Percentiles rank a stretch among this genome's conserved stretches.
Conservation (phyloP, 345 rosid genomes). For the Jatropha curcas region DNA sequence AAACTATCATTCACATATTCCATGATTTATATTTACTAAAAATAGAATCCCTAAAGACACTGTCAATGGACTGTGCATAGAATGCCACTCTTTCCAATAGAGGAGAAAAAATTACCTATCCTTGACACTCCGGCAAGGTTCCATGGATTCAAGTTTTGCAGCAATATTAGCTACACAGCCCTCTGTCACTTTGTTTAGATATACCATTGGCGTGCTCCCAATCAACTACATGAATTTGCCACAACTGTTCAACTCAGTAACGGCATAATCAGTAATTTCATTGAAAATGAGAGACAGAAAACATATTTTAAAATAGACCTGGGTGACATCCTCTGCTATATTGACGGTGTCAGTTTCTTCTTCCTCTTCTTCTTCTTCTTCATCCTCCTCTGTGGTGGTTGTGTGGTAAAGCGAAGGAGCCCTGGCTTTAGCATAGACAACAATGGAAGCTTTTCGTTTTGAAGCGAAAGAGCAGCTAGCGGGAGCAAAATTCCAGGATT, state of each 20-base stretch:
- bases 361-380: conserved; percentile 21
- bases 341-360: conserved; percentile 47
- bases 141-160: conserved; percentile 98
- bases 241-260: conserved; percentile 34
- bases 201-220: conserved; percentile 89
- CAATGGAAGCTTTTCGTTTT: conserved; percentile 16
- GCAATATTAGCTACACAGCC: conserved; percentile 84
- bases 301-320: conserved; percentile 35
- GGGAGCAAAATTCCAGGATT: conserved; percentile 18
- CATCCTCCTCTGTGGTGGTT: conserved; percentile 26
- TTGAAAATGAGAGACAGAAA: not conserved
- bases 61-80: not conserved
- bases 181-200: conserved; percentile 75
- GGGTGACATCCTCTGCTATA: conserved; percentile 79
- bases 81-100: not conserved
- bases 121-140: conserved; percentile 90
- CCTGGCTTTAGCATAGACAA: conserved; percentile 36
- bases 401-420: conserved; percentile 29
- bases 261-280: not conserved
- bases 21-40: not conserved
- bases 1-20: not conserved
- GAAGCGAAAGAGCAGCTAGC: conserved; percentile 13
- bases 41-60: not conserved
- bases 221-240: conserved; percentile 62
- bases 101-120: conserved; percentile 58